phyloP scores from a whole-genome alignment of 768 basidiomycete species.

The Leccinum incarnatum region DNA sequence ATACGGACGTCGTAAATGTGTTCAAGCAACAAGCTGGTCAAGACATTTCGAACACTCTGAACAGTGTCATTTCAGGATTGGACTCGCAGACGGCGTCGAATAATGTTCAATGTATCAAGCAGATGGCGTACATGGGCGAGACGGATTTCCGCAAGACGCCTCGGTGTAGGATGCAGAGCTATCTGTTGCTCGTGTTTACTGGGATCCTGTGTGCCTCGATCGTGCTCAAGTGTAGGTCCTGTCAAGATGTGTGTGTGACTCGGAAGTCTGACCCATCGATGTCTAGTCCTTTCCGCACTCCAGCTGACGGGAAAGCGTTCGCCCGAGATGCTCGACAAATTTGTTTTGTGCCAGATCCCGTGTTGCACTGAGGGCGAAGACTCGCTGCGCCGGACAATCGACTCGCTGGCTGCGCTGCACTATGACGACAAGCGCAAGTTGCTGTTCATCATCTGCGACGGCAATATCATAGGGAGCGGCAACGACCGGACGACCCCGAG shows the following conservation, averaged over 20 bases:
- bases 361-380: conserved; percentile 98
- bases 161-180: conserved; percentile 83
- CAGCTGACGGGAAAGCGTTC: conserved; percentile 78
- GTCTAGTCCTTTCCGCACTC: conserved; percentile 81
- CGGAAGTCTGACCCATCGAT: conserved; percentile 8
- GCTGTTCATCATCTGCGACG: conserved; percentile 91
- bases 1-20: conserved; percentile 56
- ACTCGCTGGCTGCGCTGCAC: conserved; percentile 83
- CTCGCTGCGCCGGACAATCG: conserved; percentile 85
- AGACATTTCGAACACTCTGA: conserved; percentile 71
- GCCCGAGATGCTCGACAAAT: conserved; percentile 92
- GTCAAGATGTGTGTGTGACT: neutral
- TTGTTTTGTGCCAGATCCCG: conserved; percentile 88
- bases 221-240: conserved; percentile 75
- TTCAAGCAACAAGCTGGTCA: conserved; percentile 83
- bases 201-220: conserved; percentile 78
- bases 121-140: conserved; percentile 72
- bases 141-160: conserved; percentile 77
- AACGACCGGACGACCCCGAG: conserved; percentile 91
- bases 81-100: conserved; percentile 41
- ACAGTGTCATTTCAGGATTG: conserved; percentile 55
- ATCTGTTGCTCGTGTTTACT: conserved; percentile 72
- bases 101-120: conserved; percentile 72
- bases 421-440: conserved; percentile 97
- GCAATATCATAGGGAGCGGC: conserved; percentile 92